Evolutionary conservation across 2,329 filamentous ascomycete genomes (phyloP), one percentile per base, ranked within the genome.

Genomic region (Emmonsiellopsis sp.): DNA sequence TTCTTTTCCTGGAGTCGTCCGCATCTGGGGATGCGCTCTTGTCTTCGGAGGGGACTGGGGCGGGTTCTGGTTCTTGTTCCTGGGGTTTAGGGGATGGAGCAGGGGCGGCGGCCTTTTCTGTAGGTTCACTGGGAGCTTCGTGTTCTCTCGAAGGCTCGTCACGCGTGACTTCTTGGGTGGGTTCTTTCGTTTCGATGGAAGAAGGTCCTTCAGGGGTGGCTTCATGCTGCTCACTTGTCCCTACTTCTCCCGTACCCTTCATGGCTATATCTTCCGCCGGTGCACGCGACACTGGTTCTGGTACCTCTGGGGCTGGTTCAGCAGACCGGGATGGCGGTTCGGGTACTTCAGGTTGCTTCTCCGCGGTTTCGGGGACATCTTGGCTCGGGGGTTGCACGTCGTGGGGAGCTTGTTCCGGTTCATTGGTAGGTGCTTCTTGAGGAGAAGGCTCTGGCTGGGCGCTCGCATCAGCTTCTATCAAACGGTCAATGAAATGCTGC

Each of bases 1-100:
- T 87, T 57, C 84, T 77, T 68, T 85, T 87, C 60, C 80, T 80
- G 41, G 73, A 73, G 59, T 84, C 82, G 57, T 80, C 76, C 35
- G 72, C 60, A 61, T 74, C 71, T 58, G 53, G 50, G 43, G 52
- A 49, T 8, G 64, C 62, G 31, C 59, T 58, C n/a, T 62, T 57
- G 38, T 68, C 67, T 10, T 64, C 58, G 8, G 63, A 59, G 5
- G 65, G 55, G 1, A 61, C 41, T 7, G 54, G 40, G 3, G 59
- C 54, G 32, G 46, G 51, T 37, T 56, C 53, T 4, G 55, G 56
- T 52, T 63, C 66, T 5, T 66, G 63, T 50, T 59, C 53, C 50
- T 58, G 61, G 52, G 57, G 50, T 54, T 58, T 56, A 6, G 60
- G n/a, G 5, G 50, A 47, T n/a, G 49, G 8, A 37, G 48, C 43